phyloP scores from a whole-genome alignment of 805 yeast genomes.

The Metschnikowia baotianmanensis region DNA sequence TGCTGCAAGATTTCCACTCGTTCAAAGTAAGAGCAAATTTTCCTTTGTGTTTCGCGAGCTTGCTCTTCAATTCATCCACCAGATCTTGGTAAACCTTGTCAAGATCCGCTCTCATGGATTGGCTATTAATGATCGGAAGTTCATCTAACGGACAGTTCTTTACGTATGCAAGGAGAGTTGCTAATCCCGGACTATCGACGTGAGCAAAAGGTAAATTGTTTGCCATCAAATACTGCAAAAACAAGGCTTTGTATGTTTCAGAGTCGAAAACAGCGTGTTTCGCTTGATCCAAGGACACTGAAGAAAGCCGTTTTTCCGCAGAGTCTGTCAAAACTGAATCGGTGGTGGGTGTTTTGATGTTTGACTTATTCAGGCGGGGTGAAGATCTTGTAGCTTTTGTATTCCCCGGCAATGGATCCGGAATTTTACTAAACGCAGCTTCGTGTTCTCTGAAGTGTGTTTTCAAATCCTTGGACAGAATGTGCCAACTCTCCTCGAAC shows the following conservation, averaged over 20 bases:
- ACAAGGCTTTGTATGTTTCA: neutral
- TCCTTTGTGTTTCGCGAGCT: conserved; percentile 4
- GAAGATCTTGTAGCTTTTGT: no score
- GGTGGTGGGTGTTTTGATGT: neutral
- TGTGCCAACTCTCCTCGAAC: no score
- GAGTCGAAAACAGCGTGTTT: conserved; percentile 2
- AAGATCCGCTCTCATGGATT: conserved; percentile 3
- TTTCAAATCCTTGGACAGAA: no score
- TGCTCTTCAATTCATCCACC: neutral
- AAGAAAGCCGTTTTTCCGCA: neutral
- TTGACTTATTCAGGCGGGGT: no score
- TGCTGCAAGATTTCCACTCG: conserved; percentile 5
- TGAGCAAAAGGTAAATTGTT: conserved; percentile 3
- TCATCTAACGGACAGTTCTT: neutral
- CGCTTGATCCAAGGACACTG: neutral
- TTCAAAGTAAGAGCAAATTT: conserved; percentile 1
- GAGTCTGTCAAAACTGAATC: neutral
- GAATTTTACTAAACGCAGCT: no score
- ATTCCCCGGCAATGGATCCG: no score
- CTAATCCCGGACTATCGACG: conserved; percentile 1
- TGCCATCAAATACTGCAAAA: conserved; percentile 2
- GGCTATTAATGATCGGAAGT: neutral
- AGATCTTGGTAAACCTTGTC: conserved; percentile 1
- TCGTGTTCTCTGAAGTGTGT: no score
- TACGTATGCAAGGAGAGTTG: neutral